These are phyloP conservation scores for Caloboletus firmus DNA, from an alignment of 1,284 basidiomycete species.

Conservation along the genomic window DNA sequence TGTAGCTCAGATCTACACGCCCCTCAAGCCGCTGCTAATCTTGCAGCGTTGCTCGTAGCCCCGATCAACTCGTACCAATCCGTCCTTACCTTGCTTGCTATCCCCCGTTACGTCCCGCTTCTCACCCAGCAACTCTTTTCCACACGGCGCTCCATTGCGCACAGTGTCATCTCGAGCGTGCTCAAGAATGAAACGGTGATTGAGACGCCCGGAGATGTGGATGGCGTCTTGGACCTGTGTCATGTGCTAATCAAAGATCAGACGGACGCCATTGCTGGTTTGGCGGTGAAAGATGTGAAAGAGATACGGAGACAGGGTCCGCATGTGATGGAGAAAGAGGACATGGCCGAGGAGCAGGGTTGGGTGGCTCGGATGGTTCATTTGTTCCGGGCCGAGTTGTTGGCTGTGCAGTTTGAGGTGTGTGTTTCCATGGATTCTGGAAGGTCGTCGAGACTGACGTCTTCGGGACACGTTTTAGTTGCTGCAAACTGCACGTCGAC, in stretches of 20 bases:
- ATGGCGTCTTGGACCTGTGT: constrained; percentile 88
- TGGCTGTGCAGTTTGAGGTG: constrained; percentile 87
- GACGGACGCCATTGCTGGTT: constrained; percentile 57
- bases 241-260: constrained; percentile 90
- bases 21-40: constrained; percentile 81
- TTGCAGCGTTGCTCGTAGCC: constrained; percentile 85
- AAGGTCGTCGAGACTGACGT: neutral
- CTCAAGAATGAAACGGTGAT: constrained; percentile 94
- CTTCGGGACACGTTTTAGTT: constrained; percentile 48
- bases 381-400: constrained; percentile 81
- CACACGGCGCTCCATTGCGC: constrained; percentile 85
- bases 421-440: constrained; percentile 20
- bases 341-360: constrained; percentile 94
- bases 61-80: constrained; percentile 95
- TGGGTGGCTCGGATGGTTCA: constrained; percentile 98
- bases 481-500: constrained; percentile 82
- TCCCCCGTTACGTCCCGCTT: constrained; percentile 83
- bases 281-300: constrained; percentile 39
- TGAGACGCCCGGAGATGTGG: constrained; percentile 87
- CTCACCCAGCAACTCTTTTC: constrained; percentile 84
- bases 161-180: constrained; percentile 88
- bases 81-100: constrained; percentile 88
- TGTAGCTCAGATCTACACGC: constrained; percentile 82
- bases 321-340: constrained; percentile 70
- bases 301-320: constrained; percentile 58